These are phyloP conservation scores for Lasiodiplodia citricola DNA, from an alignment of 2,329 filamentous ascomycete species.

Conservation along the genomic window DNA sequence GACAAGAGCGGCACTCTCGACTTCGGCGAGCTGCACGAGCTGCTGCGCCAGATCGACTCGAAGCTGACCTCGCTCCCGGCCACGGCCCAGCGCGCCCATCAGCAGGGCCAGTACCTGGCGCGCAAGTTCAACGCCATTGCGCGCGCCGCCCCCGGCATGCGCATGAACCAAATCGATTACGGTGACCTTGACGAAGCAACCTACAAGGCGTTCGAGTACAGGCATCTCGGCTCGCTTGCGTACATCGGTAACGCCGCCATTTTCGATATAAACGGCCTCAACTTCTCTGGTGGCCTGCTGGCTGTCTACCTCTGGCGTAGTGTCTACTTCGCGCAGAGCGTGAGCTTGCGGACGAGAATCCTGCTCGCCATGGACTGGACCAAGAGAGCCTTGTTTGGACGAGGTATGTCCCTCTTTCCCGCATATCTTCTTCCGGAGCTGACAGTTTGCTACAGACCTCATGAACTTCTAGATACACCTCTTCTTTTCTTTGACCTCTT, in stretches of 20 bases:
- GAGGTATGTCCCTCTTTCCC: conserved; percentile 69
- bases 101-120: conserved; percentile 91
- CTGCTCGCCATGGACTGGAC: conserved; percentile 97
- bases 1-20: conserved; percentile 93
- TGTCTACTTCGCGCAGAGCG: conserved; percentile 96
- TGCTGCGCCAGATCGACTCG: conserved; percentile 89
- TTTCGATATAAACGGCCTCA: conserved; percentile 86
- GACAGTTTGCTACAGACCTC: conserved; percentile 33
- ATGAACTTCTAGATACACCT: conserved; percentile 38
- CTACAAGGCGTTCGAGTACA: conserved; percentile 94
- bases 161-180: conserved; percentile 79
- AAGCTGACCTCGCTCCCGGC: conserved; percentile 94
- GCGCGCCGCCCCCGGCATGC: conserved; percentile 74
- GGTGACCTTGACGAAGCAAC: conserved; percentile 90
- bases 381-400: conserved; percentile 93
- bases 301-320: conserved; percentile 96
- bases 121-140: conserved; percentile 94
- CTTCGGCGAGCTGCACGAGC: conserved; percentile 87
- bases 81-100: conserved; percentile 93
- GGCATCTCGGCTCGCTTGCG: conserved; percentile 86
- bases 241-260: conserved; percentile 97
- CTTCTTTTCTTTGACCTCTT: not conserved
- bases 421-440: conserved; percentile 2
- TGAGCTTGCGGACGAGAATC: conserved; percentile 86
- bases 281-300: conserved; percentile 79